A percentile compares a stretch with the other conserved stretches of the same genome.
Evolutionary conservation across 2,329 filamentous ascomycete species (phyloP).

Genomic region (Phyllachora maydis): DNA sequence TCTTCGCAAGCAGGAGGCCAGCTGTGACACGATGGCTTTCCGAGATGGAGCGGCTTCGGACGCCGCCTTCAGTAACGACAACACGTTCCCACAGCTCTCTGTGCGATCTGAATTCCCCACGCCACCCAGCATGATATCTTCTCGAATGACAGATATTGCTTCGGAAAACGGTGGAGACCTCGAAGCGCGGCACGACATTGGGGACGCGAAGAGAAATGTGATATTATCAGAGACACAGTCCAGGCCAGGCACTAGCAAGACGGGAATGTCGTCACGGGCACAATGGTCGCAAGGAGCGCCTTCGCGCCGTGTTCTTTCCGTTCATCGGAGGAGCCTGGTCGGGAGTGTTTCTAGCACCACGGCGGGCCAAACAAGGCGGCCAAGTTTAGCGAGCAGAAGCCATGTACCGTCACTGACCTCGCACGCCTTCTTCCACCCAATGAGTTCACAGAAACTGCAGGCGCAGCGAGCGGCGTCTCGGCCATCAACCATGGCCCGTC

Average conservation of each 20-base stretch:
- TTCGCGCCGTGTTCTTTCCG: slow-evolving; percentile 28
- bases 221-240: slow-evolving; percentile 21
- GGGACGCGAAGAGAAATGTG: slow-evolving; percentile 16
- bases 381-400: slow-evolving; percentile 54
- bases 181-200: slow-evolving; percentile 12
- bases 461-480: slow-evolving; percentile 52
- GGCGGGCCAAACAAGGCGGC: slow-evolving; percentile 29
- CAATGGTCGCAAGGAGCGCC: too few relatives aligned
- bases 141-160: slow-evolving; percentile 46
- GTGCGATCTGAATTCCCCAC: slow-evolving; percentile 20
- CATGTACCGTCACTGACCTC: slow-evolving; percentile 81
- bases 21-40: slow-evolving; percentile 5
- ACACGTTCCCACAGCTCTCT: slow-evolving; percentile 19
- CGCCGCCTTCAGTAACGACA: slow-evolving; percentile 14
- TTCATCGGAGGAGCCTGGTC: slow-evolving; percentile 18
- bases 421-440: slow-evolving; percentile 83
- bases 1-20: too few relatives aligned
- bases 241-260: slow-evolving; percentile 31
- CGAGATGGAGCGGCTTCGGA: slow-evolving; percentile 13
- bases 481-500: slow-evolving; percentile 18
- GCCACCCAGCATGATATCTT: slow-evolving; percentile 47
- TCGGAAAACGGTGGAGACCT: slow-evolving; percentile 31
- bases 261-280: slow-evolving; percentile 28
- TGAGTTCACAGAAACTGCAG: slow-evolving; percentile 90
- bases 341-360: slow-evolving; percentile 19